Evolutionary conservation across 2,329 filamentous ascomycete species (phyloP), one percentile per base, ranked within the genome.

Genomic region (Rosellinia necatrix): DNA sequence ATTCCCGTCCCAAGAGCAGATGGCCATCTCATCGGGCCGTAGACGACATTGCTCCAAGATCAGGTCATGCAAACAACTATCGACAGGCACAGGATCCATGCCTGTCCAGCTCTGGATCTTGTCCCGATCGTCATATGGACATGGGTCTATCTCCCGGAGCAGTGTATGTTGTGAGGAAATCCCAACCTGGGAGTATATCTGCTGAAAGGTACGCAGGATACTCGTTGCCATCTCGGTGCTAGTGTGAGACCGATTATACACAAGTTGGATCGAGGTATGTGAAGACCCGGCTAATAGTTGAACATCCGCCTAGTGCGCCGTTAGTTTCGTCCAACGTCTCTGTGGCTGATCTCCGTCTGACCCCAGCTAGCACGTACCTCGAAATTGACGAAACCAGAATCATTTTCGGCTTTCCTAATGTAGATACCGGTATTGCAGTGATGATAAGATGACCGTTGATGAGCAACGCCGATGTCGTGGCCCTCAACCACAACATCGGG

Each of bases 371-470:
- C 27, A 52, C 57, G 50, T n/a, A 53, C 57, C 22, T 53, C 43
- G 8, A 53, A 10, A 47, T 50, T 30, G 13, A 15, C n/a, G 8
- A 6, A 17, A 35, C 50, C 42, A 13, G 10, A 7, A 19, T 49
- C 42, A 21, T 41, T 22, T 24, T 40, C 47, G 21, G 15, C 24
- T 42, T 51, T 48, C 13, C 29, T 49, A 27, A 60, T 22, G 25
- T 47, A 60, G 7, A 62, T 35, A 15, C 57, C 57, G 3, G 60
- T 60, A 34, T 62, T 60, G 19, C 60, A 62, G 29, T 51, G 53
- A 41, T 62, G 50, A 19, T 30, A 57, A 53, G 60, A 55, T 30
- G 57, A 62, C 8, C 10, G 42, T 40, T 50, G 25, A 29, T 58
- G 35, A 27, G 34, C 58, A 25, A 62, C 34, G 19, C 54, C 60